A percentile compares a stretch with the other conserved stretches of the same genome.
Conservation (phyloP, 352 stramenopile species). For the Globisporangium carolinianum region DNA sequence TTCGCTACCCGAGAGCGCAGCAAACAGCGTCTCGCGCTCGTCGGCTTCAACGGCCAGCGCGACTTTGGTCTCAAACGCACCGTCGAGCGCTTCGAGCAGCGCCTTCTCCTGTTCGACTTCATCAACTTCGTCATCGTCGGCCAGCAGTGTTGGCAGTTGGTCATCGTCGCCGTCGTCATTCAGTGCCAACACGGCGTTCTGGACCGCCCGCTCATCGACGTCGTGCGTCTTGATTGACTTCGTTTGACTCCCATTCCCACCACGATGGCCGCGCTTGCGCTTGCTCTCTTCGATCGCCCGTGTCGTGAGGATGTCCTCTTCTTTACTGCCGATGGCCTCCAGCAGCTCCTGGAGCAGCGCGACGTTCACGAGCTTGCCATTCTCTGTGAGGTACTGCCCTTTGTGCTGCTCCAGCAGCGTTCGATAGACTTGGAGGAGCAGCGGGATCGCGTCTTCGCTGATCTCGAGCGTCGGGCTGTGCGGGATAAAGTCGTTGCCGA, state of each 20-base stretch:
- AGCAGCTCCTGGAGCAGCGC: constrained; percentile 91
- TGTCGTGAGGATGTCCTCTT: constrained; percentile 92
- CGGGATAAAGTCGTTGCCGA: constrained; percentile 99
- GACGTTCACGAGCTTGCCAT: constrained; percentile 87
- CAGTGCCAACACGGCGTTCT: constrained; percentile 39
- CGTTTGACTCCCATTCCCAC: constrained; percentile 14
- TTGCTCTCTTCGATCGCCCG: constrained; percentile 54
- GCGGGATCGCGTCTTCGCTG: constrained; percentile 95
- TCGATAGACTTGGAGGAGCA: constrained; percentile 90
- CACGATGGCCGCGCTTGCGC: constrained; percentile 18
- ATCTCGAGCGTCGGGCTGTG: constrained; percentile 98
- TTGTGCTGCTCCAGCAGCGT: constrained; percentile 77
- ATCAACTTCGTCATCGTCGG: constrained; percentile 33
- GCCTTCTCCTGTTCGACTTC: constrained; percentile 46
- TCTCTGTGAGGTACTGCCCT: constrained; percentile 91
- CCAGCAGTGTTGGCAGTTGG: constrained; percentile 23
- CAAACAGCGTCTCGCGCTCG: constrained; percentile 34
- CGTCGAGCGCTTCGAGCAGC: constrained; percentile 56
- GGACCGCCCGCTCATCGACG: constrained; percentile 36
- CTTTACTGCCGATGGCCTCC: constrained; percentile 87
- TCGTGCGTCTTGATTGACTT: constrained; percentile 24
- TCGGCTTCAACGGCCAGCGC: constrained; percentile 32
- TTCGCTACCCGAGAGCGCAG: constrained; percentile 43
- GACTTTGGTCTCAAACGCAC: constrained; percentile 34
- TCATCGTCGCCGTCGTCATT: constrained; percentile 18